Percentiles rank a stretch among this genome's conserved stretches.
These are phyloP conservation scores for Biscogniauxia marginata DNA, from an alignment of 2,329 filamentous ascomycete species.

Conservation along the genomic window DNA sequence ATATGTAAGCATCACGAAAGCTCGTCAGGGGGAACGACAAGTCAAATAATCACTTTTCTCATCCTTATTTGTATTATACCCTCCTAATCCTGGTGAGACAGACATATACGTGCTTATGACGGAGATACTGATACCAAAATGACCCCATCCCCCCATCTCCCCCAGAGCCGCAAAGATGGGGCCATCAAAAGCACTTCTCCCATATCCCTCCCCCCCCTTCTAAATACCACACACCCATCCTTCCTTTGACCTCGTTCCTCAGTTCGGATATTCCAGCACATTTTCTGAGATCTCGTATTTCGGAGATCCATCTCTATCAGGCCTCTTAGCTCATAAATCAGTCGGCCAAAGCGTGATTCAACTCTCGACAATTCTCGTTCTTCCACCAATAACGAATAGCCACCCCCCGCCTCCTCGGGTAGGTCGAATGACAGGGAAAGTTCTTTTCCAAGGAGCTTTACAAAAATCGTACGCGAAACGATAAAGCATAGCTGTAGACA, in stretches of 20 bases:
- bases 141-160: constrained; percentile 6
- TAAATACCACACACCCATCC: too few species aligned
- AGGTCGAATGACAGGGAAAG: constrained; percentile 28
- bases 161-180: too few species aligned
- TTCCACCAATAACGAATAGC: constrained; percentile 2
- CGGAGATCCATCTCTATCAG: not conserved
- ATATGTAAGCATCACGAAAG: not conserved
- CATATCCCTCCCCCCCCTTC: constrained; percentile 2
- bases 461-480: constrained; percentile 33
- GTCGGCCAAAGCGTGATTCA: not conserved
- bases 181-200: too few species aligned
- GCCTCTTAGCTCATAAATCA: not conserved
- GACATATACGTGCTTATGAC: constrained; percentile 19
- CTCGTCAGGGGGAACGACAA: not conserved
- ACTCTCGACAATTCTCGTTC: not conserved
- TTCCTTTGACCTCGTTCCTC: not conserved
- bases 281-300: not conserved
- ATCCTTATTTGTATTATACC: constrained; percentile 27
- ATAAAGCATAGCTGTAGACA: constrained; percentile 25
- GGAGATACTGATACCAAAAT: constrained; percentile 16
- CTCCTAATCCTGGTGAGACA: constrained; percentile 22
- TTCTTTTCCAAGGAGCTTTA: constrained; percentile 35
- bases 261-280: not conserved
- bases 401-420: constrained; percentile 8
- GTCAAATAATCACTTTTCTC: not conserved